Conservation (phyloP, 2,329 filamentous ascomycete species). For the Trichophyton rubrum region DNA sequence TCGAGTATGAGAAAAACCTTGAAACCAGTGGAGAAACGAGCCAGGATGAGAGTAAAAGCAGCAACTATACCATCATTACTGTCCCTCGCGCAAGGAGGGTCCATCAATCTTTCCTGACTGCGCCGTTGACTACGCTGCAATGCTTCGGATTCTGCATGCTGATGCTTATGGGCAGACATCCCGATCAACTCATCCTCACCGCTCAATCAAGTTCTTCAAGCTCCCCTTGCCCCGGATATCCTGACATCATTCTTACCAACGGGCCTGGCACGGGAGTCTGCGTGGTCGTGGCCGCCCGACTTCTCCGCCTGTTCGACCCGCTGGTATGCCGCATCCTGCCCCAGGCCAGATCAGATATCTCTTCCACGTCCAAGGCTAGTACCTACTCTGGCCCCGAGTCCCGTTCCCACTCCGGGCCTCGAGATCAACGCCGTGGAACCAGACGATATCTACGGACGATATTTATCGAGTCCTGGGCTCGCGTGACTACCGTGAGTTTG, state of each 20-base stretch:
- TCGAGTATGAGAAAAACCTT: slow-evolving; percentile 45
- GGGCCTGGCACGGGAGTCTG: slow-evolving; percentile 81
- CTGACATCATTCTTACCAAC: slow-evolving; percentile 71
- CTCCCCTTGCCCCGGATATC: slow-evolving; percentile 34
- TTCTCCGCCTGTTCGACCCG: slow-evolving; percentile 42
- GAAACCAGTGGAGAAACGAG: neutral
- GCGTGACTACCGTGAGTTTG: slow-evolving; percentile 68
- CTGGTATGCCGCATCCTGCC: slow-evolving; percentile 10
- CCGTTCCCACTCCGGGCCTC: slow-evolving; percentile 16
- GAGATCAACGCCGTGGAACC: neutral
- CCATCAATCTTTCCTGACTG: slow-evolving; percentile 65
- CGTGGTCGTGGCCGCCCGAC: slow-evolving; percentile 46
- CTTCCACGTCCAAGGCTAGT: slow-evolving; percentile 5
- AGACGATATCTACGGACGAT: slow-evolving; percentile 52
- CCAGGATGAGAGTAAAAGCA: neutral
- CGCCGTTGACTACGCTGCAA: slow-evolving; percentile 54
- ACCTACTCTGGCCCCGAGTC: neutral
- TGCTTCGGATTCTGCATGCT: slow-evolving; percentile 53
- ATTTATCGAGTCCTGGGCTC: slow-evolving; percentile 87
- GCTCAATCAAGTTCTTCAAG: slow-evolving; percentile 13
- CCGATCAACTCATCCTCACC: slow-evolving; percentile 21
- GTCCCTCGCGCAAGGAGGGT: slow-evolving; percentile 69
- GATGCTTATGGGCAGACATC: slow-evolving; percentile 37
- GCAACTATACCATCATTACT: slow-evolving; percentile 46
- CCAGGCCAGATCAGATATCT: slow-evolving; percentile 7